These are phyloP conservation scores for Albifimbria verrucaria DNA, from an alignment of 2,329 filamentous ascomycete genomes.

Conservation along the genomic window DNA sequence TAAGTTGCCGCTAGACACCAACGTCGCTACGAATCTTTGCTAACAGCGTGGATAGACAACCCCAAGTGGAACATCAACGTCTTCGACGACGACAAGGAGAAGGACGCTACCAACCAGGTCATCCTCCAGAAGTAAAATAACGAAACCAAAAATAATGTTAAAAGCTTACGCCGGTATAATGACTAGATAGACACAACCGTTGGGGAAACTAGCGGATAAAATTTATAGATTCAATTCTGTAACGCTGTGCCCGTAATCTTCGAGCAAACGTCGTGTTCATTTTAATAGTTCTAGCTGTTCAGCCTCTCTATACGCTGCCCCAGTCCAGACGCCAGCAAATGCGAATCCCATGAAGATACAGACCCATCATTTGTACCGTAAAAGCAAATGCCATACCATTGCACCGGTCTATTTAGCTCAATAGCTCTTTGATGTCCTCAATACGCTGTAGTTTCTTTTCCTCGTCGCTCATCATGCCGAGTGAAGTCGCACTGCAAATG, in stretches of 20 bases:
- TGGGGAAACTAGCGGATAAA: background rate
- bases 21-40: background rate
- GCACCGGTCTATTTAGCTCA: constrained; percentile 59
- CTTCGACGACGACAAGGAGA: constrained; percentile 52
- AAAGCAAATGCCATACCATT: background rate
- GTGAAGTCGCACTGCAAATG: constrained; percentile 70
- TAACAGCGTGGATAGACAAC: constrained; percentile 31
- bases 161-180: constrained; percentile 1
- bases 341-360: background rate
- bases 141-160: constrained; percentile 13
- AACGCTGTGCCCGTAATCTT: no score
- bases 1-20: constrained; percentile 20
- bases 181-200: background rate
- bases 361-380: background rate
- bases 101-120: constrained; percentile 45
- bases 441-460: constrained; percentile 88
- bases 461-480: constrained; percentile 93
- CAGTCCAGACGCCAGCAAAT: background rate
- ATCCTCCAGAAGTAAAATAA: constrained; percentile 26
- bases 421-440: constrained; percentile 88
- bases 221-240: no score
- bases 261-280: no score
- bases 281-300: no score
- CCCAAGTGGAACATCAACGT: constrained; percentile 56
- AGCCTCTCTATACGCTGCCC: no score